These are phyloP conservation scores for Musa acuminata DNA, from an alignment of 176 grass and related monocot species.

Conservation along the genomic window DNA sequence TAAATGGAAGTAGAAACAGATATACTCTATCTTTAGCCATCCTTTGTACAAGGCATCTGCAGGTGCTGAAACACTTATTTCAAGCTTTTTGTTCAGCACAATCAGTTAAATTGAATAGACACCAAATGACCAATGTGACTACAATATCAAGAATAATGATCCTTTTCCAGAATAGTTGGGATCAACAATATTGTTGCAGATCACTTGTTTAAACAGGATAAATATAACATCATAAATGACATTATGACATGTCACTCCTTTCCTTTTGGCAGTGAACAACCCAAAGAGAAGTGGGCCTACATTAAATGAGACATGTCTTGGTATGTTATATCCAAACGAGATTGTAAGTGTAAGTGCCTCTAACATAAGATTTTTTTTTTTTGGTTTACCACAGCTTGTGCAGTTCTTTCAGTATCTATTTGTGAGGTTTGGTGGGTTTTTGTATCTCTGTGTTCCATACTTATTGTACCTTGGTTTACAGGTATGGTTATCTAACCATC, in stretches of 20 bases:
- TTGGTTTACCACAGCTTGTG: neutral
- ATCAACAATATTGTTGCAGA: neutral
- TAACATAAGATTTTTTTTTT: neutral
- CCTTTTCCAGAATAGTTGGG: neutral
- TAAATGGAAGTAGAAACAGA: too few relatives aligned
- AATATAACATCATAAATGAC: neutral
- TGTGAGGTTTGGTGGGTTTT: neutral
- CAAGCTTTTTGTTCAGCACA: too few relatives aligned
- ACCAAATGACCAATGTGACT: neutral
- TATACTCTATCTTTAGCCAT: too few relatives aligned
- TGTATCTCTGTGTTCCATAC: neutral
- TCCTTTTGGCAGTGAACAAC: slow-evolving; percentile 62
- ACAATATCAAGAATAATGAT: neutral
- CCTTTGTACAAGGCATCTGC: too few relatives aligned
- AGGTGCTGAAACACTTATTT: too few relatives aligned
- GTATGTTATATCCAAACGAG: slow-evolving; percentile 80
- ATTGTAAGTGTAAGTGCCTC: slow-evolving; percentile 84
- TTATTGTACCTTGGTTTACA: slow-evolving; percentile 26
- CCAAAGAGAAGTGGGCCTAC: slow-evolving; percentile 78
- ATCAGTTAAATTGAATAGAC: neutral
- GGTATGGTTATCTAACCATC: slow-evolving; percentile 91
- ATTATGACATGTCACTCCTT: neutral
- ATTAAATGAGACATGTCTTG: slow-evolving; percentile 84
- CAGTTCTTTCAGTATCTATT: neutral
- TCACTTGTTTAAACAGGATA: neutral